Evolutionary conservation across 495 filamentous ascomycete genomes (phyloP).

Genomic region (Penicilliopsis zonata): DNA sequence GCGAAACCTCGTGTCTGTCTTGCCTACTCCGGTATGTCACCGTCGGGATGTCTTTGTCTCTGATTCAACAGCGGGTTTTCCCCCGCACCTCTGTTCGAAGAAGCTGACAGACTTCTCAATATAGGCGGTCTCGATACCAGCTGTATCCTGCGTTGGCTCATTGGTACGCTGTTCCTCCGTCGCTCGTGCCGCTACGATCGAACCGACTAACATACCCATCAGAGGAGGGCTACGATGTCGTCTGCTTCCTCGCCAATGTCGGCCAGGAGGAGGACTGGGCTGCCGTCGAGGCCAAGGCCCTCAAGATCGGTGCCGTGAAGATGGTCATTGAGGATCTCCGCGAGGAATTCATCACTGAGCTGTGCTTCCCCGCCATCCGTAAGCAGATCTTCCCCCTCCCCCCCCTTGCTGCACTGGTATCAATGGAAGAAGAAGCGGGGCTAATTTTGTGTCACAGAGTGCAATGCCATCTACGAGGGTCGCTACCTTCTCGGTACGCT

Average conservation of each 20-base stretch:
- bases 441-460: constrained; percentile 17
- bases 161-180: constrained; percentile 10
- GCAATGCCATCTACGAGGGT: constrained; percentile 81
- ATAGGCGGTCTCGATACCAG: constrained; percentile 52
- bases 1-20: constrained; percentile 8
- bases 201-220: constrained; percentile 46
- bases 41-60: not conserved
- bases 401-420: too few relatives aligned
- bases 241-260: constrained; percentile 57
- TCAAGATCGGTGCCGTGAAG: constrained; percentile 44
- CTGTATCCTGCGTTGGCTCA: constrained; percentile 27
- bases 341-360: constrained; percentile 68
- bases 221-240: constrained; percentile 56
- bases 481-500: constrained; percentile 60
- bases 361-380: constrained; percentile 78
- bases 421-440: too few relatives aligned
- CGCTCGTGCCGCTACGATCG: constrained; percentile 4
- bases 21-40: constrained; percentile 5
- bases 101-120: too few relatives aligned
- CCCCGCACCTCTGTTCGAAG: too few relatives aligned
- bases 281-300: constrained; percentile 42
- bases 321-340: constrained; percentile 41
- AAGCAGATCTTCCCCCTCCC: not conserved
- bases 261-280: constrained; percentile 56
- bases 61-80: not conserved